Evolutionary conservation across 805 yeast species (phyloP), one percentile per base, ranked within the genome.

Genomic region (Millerago galiae): DNA sequence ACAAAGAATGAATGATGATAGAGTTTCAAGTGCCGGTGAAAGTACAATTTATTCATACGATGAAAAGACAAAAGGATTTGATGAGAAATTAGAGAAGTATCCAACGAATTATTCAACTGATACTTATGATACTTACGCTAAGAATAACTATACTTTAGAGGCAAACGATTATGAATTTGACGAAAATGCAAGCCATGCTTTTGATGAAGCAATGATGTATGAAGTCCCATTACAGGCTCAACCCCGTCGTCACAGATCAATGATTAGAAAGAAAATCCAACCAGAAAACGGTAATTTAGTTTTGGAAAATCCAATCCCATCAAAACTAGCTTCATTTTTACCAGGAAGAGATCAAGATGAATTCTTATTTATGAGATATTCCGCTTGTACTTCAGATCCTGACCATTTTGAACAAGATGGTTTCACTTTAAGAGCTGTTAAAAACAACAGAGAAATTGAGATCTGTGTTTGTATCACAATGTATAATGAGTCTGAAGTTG

Each of bases 381-480:
- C 98, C 0, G 99, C 99, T 0, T 90, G 95, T 58, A 93, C 99
- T 1, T 74, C 95, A 1, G 90, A 84, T 43, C 96, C 99, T 2
- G 93, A 90, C 62, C 83, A 84, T 29, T 93, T 86, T 58, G 76
- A 77, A 14, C 71, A 68, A 4, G 77, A 76, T 37, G 98, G 98
- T 0, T 93, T 90, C 63, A 81, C 90, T 2, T 67, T 93, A 39
- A 75, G 99, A 53, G 84, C 95, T 8, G 83, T 87, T 7, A 91
- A 87, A 49, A 75, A 79, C 59, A 87, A 85, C 51, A 79, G 99
- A 59, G 96, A 89, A 55, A 91, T 93, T 25, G 98, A 95, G 65
- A 68, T 93, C 31, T 89, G 85, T 35, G 77, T 93, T 40, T 90
- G 98, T 65, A 78, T 93, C 51, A 93, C 99, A 27, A 91, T 93